A percentile compares a stretch with the other conserved stretches of the same genome.
Conservation (phyloP, 2,329 filamentous ascomycete genomes). For the Xylariaceae sp. region DNA sequence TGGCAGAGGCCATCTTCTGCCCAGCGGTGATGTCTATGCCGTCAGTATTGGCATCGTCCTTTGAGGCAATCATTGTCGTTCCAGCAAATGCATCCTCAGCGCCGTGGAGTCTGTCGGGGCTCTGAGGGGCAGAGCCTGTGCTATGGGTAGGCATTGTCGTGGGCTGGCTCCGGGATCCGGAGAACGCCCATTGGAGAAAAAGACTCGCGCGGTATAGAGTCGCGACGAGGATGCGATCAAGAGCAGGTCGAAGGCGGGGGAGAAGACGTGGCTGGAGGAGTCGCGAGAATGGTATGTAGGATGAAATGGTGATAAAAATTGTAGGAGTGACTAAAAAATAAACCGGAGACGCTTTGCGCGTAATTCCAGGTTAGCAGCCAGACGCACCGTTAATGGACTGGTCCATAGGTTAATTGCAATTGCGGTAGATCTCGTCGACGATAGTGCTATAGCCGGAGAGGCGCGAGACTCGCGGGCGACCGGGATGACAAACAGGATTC, state of each 20-base stretch:
- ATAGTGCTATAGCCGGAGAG: too few relatives aligned
- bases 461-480: too few relatives aligned
- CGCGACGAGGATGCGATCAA: constrained; percentile 1
- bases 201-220: constrained; percentile 1
- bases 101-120: constrained; percentile 37
- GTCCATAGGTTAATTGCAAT: too few relatives aligned
- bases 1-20: constrained; percentile 94
- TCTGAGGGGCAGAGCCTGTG: constrained; percentile 31
- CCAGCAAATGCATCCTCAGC: constrained; percentile 35
- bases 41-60: constrained; percentile 39
- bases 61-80: constrained; percentile 33
- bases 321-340: neutral
- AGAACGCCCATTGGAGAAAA: constrained; percentile 22
- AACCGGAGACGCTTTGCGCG: neutral
- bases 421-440: too few relatives aligned
- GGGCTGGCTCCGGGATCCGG: constrained; percentile 29
- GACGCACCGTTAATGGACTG: too few relatives aligned
- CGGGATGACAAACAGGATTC: too few relatives aligned
- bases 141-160: constrained; percentile 24
- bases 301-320: neutral
- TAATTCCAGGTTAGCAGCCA: too few relatives aligned
- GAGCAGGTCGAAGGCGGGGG: neutral
- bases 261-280: neutral
- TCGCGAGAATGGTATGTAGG: neutral
- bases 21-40: constrained; percentile 67